Conservation (phyloP, 192 early-diverging fungal genomes). For the Linnemannia hyalina region DNA sequence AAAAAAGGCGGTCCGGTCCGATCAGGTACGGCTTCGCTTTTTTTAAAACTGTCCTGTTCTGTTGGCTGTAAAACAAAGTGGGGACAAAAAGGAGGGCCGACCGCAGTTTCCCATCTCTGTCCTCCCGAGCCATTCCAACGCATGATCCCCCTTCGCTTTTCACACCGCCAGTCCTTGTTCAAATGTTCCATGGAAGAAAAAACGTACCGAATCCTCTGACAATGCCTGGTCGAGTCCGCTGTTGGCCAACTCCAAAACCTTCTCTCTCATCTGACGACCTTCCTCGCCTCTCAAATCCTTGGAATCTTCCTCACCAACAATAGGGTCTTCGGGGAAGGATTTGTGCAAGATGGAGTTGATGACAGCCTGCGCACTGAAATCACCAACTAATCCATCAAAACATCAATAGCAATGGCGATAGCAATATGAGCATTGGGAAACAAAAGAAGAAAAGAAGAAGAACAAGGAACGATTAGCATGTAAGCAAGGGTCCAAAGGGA, state of each 20-base stretch:
- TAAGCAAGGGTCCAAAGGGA: background rate
- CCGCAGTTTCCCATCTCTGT: background rate
- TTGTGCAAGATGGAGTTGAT: constrained; percentile 85
- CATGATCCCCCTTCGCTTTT: background rate
- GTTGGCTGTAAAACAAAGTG: background rate
- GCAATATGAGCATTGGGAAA: background rate
- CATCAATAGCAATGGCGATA: background rate
- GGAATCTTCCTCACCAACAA: constrained; percentile 97
- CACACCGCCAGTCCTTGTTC: background rate
- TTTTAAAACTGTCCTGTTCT: background rate
- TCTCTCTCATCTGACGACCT: constrained; percentile 73
- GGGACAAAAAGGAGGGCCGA: too few species aligned
- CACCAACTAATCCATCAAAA: constrained; percentile 75
- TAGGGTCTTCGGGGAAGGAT: constrained; percentile 88
- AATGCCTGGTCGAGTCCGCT: constrained; percentile 67
- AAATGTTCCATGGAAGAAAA: constrained; percentile 4
- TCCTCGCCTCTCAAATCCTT: constrained; percentile 84
- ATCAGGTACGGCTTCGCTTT: background rate
- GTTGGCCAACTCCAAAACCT: constrained; percentile 88
- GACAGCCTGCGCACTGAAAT: constrained; percentile 96
- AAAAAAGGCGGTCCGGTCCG: background rate
- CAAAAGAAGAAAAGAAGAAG: background rate
- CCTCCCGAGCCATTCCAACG: background rate
- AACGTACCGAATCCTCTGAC: constrained; percentile 76
- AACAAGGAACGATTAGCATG: background rate